A percentile compares a stretch with the other conserved stretches of the same genome.
Evolutionary conservation across 805 yeast species (phyloP).

Genomic region (Jamesozyma hellenica): DNA sequence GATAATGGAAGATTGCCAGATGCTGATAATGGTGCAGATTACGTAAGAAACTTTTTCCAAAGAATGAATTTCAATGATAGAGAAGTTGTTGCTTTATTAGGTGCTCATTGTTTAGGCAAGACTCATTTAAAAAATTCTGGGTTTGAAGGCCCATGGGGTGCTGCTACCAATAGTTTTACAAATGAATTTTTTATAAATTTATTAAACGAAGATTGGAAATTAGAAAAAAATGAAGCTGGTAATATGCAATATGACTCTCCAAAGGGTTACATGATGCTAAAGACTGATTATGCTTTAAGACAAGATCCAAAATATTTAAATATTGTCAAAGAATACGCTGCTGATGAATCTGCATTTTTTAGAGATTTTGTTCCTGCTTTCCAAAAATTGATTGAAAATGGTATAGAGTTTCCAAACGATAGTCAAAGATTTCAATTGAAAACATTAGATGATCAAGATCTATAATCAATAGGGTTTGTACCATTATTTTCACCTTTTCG

Average conservation of each 20-base stretch:
- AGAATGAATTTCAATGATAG: slow-evolving; percentile 61
- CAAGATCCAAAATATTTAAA: slow-evolving; percentile 48
- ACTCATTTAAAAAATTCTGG: slow-evolving; percentile 65
- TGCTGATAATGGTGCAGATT: slow-evolving; percentile 54
- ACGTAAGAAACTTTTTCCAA: slow-evolving; percentile 52
- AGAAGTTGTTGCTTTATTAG: slow-evolving; percentile 64
- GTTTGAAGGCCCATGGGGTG: slow-evolving; percentile 87
- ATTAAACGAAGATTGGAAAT: slow-evolving; percentile 43
- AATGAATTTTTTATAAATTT: slow-evolving; percentile 62
- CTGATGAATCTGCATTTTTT: slow-evolving; percentile 51
- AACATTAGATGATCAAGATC: slow-evolving; percentile 61
- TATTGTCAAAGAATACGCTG: slow-evolving; percentile 61
- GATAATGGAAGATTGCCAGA: slow-evolving; percentile 67
- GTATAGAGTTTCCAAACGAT: slow-evolving; percentile 51
- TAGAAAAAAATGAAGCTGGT: slow-evolving; percentile 49
- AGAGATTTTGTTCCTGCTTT: slow-evolving; percentile 57
- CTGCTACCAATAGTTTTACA: slow-evolving; percentile 60
- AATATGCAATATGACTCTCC: slow-evolving; percentile 55
- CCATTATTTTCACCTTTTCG: too few relatives aligned
- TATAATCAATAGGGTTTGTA: too few relatives aligned
- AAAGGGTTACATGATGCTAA: slow-evolving; percentile 74
- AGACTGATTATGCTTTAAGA: slow-evolving; percentile 65
- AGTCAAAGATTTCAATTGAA: slow-evolving; percentile 39
- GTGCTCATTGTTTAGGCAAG: slow-evolving; percentile 70
- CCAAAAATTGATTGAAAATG: slow-evolving; percentile 64